Percentiles rank a stretch among this genome's conserved stretches.
These are phyloP conservation scores for Nakazawaea wyomingensis DNA, from an alignment of 805 yeast genomes.

Conservation along the genomic window DNA sequence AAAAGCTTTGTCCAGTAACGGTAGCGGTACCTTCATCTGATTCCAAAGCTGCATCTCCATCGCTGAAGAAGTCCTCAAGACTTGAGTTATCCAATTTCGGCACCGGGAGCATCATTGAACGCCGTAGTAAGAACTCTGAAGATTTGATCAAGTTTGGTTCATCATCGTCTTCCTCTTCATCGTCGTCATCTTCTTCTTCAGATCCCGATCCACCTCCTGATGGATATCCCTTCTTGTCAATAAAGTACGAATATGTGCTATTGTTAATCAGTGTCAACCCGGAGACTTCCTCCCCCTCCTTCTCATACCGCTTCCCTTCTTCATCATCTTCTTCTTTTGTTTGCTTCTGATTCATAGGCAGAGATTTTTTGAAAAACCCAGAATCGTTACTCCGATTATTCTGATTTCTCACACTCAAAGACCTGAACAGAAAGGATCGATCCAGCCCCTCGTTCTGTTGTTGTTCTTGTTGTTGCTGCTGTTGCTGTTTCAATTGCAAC, in stretches of 20 bases:
- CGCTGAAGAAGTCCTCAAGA: constrained; percentile 4
- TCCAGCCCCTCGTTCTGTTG: too few species aligned
- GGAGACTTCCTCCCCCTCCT: background rate
- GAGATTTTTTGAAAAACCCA: too few species aligned
- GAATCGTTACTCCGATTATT: too few species aligned
- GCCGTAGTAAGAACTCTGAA: constrained; percentile 7
- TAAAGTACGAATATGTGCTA: constrained; percentile 8
- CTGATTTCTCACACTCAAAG: too few species aligned
- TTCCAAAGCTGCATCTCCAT: background rate
- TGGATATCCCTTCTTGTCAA: constrained; percentile 4
- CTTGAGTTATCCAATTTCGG: constrained; percentile 1
- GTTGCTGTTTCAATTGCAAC: background rate
- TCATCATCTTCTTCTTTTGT: too few species aligned
- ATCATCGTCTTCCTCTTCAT: constrained; percentile 2
- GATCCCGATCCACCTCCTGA: background rate
- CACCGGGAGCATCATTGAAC: constrained; percentile 5
- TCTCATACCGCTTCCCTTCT: background rate
- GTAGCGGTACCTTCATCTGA: background rate
- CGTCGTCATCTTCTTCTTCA: constrained; percentile 2
- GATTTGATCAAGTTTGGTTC: constrained; percentile 4
- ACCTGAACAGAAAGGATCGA: too few species aligned
- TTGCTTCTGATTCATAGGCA: too few species aligned
- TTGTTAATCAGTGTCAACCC: background rate
- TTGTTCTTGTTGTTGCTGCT: background rate
- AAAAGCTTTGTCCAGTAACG: too few species aligned